Evolutionary conservation across 2,329 filamentous ascomycete species (phyloP).

Genomic region (Juglanconis sp.): DNA sequence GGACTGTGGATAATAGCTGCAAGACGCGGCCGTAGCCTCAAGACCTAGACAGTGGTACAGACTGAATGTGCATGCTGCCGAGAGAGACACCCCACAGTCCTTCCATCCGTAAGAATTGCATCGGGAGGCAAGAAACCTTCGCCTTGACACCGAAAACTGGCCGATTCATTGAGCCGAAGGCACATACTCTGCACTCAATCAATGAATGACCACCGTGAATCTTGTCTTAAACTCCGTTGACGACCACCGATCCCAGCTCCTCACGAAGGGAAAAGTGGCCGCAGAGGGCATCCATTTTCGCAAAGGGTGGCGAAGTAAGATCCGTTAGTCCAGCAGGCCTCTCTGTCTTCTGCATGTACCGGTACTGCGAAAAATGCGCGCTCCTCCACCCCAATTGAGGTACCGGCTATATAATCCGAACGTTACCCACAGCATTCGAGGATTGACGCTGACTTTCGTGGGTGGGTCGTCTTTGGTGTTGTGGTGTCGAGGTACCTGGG

Average conservation of each 20-base stretch:
- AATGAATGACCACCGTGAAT: too few species aligned
- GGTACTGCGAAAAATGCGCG: neutral
- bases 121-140: too few species aligned
- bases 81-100: neutral
- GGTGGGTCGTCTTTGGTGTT: neutral
- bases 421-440: neutral
- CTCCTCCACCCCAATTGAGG: neutral
- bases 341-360: conserved; percentile 7
- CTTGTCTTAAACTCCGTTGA: too few species aligned
- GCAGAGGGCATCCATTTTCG: neutral
- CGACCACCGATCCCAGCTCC: too few species aligned
- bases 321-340: neutral
- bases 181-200: too few species aligned
- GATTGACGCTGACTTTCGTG: neutral
- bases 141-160: too few species aligned
- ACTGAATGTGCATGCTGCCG: neutral
- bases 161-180: too few species aligned
- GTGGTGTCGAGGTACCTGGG: neutral
- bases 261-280: neutral
- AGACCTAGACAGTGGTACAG: neutral
- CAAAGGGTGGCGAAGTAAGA: conserved; percentile 11
- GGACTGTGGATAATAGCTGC: neutral
- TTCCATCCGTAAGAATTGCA: neutral
- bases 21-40: neutral
- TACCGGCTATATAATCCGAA: neutral